Evolutionary conservation across 768 basidiomycete species (phyloP).

Genomic region (Tulasnella sp.): DNA sequence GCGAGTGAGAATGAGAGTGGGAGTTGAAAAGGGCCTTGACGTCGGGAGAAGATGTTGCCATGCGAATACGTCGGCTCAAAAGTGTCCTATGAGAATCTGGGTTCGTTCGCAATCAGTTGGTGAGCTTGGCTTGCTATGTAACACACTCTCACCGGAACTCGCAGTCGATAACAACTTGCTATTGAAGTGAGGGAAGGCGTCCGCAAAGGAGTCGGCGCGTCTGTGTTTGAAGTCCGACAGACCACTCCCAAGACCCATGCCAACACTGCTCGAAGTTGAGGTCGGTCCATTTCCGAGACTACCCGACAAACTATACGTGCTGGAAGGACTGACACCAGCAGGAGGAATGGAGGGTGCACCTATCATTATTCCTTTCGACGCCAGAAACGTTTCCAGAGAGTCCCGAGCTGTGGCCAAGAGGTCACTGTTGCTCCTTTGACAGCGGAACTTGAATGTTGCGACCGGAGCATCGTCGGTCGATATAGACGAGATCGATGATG

Average conservation of each 20-base stretch:
- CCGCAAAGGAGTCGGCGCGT: slow-evolving; percentile 87
- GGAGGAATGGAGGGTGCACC: slow-evolving; percentile 15
- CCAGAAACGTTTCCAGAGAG: slow-evolving; percentile 86
- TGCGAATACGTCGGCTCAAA: slow-evolving; percentile 67
- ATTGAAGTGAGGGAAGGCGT: slow-evolving; percentile 95
- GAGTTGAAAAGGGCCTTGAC: slow-evolving; percentile 89
- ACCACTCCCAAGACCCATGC: slow-evolving; percentile 12
- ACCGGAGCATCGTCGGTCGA: slow-evolving; percentile 1
- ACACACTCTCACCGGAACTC: not conserved
- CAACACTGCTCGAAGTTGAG: not conserved
- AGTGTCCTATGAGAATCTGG: slow-evolving; percentile 46
- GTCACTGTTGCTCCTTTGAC: slow-evolving; percentile 92
- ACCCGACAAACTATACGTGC: not conserved
- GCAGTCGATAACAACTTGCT: slow-evolving; percentile 81
- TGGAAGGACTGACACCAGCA: slow-evolving; percentile 16
- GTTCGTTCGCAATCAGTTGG: slow-evolving; percentile 49
- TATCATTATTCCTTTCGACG: slow-evolving; percentile 62
- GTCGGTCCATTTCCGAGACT: not conserved
- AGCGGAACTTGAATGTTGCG: slow-evolving; percentile 85
- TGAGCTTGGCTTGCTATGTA: not conserved
- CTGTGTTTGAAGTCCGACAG: slow-evolving; percentile 48
- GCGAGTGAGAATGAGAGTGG: slow-evolving; percentile 42
- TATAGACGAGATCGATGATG: not conserved
- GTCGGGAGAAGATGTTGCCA: slow-evolving; percentile 87
- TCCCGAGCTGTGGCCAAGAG: slow-evolving; percentile 86